Base-by-base conservation (phyloP, 768 basidiomycete genomes). In the Russula foetens region DNA sequence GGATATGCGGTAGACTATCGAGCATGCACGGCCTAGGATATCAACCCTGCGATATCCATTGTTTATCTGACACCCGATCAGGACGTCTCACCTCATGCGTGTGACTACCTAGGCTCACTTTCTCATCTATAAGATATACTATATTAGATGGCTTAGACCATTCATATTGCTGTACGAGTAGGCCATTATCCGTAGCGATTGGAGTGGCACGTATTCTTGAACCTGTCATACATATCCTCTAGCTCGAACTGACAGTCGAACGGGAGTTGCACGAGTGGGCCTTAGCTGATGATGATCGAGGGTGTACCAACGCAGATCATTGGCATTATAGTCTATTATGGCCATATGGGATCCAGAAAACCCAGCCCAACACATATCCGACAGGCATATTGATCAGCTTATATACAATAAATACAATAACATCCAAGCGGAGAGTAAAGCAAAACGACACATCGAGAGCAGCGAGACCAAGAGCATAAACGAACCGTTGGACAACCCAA, bases 1-100 rank as follows among this genome's bases (percentile, higher is more conserved):
- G 43, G 80, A 82, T 64, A 70, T 83, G 59, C 74, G 84, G 58
- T 84, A 61, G 75, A 73, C 45, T 12, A 43, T 35, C 33, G 19
- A 21, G n/a, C 47, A 17, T 12, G 33, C 35, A 28, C 17, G 7
- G 6, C 35, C 21, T 43, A n/a, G n/a, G 21, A 28, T 29, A 8
- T 41, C 39, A 9, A 21, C 9, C n/a, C 21, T 21, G 19, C 7
- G 39, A 24, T 31, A 4, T 33, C 5, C 5, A 14, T 41, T 41
- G 21, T 39, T 29, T 50, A 24, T 29, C n/a, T 50, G n/a, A n/a
- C 11, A 14, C 38, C 1, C 9, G 39, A 43, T 39, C 56, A 26
- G 24, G 17, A 28, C 19, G 12, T 43, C 38, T 48, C 4, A 28
- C 24, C 4, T 6, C 6, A 14, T 15, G 15, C 12, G 24, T 50